Evolutionary conservation across 2,329 filamentous ascomycete species (phyloP), one percentile per base, ranked within the genome.

Genomic region (Diaporthe capsici): DNA sequence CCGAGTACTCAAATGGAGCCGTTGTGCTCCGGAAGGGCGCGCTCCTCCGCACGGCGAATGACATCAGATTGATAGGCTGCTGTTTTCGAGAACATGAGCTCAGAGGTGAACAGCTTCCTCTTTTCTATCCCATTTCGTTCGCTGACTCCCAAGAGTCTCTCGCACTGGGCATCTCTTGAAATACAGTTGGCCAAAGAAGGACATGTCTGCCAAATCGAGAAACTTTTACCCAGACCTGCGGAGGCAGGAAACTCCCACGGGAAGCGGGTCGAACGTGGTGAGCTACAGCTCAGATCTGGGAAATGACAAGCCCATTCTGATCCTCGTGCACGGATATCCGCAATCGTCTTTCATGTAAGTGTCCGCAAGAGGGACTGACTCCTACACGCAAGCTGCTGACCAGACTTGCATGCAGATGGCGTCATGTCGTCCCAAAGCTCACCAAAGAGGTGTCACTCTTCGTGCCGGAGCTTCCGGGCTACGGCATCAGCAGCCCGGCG

Each of bases 391-490:
- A 22, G 6, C 25, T 28, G 71, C 71, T 68, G 47, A 68, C 15
- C 22, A 17, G 42, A 31, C 22, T 20, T 22, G n/a, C 37, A 13
- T 22, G 39, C 61, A 79, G 79, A 57, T 81, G 78, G 77, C 78
- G 82, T 73, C 74, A 81, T 80, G 80, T 83, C 74, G 80, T 87
- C 44, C 81, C 83, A 13, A 78, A 81, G 22, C 80, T 88, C 31
- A 83, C 84, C 49, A 77, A 80, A 44, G 80, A 83, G 34, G 80
- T 85, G 44, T 86, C 86, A 4, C 82, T 88, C 34, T 88, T 87
- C 80, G 81, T 88, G 55, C 86, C 86, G 12, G 87, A 83, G 78
- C 83, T 88, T 13, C 86, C 86, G 0, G 86, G 87, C 61, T 89
- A 89, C 78, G 87, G 87, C 67, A 81, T 85, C 76, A 84, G 82